Evolutionary conservation across 495 filamentous ascomycete species (phyloP).

Genomic region (Parachaetomium inaequale): DNA sequence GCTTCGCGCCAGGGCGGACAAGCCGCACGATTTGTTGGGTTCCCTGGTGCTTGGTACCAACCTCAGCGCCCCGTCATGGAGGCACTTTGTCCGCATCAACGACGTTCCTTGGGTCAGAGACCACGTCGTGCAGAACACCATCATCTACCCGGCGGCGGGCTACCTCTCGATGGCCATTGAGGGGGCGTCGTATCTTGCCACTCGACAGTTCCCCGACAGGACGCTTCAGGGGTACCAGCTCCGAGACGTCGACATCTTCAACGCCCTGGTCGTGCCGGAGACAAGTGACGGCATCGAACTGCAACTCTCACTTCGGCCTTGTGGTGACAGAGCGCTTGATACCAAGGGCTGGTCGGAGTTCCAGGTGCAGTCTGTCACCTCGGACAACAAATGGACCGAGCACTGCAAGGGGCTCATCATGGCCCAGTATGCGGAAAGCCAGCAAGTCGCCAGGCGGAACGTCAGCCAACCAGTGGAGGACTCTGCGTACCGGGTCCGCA

Average conservation of each 20-base stretch:
- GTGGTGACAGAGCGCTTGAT: conserved; percentile 36
- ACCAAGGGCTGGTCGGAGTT: conserved; percentile 37
- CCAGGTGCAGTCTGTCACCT: conserved; percentile 43
- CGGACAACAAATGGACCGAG: conserved; percentile 41
- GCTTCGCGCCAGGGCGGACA: conserved; percentile 33
- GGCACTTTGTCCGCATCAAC: conserved; percentile 35
- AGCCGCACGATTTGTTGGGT: conserved; percentile 51
- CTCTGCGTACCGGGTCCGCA: conserved; percentile 20
- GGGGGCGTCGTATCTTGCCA: conserved; percentile 26
- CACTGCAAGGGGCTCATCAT: conserved; percentile 35
- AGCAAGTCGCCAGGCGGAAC: conserved; percentile 9
- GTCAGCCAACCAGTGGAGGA: conserved; percentile 14
- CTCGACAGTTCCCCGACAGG: background rate
- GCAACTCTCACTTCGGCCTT: conserved; percentile 41
- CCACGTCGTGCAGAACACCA: conserved; percentile 39
- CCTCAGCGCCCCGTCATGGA: conserved; percentile 39
- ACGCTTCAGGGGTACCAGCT: conserved; percentile 31
- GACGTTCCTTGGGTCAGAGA: conserved; percentile 50
- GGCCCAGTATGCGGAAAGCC: conserved; percentile 19
- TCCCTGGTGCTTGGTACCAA: conserved; percentile 30
- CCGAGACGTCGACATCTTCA: conserved; percentile 41
- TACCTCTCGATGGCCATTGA: conserved; percentile 54
- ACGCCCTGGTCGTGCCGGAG: conserved; percentile 43
- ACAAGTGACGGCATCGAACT: conserved; percentile 37
- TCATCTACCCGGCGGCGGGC: conserved; percentile 53